phyloP scores from a whole-genome alignment of 805 yeast species.

The Kodamaea jinghongensis region DNA sequence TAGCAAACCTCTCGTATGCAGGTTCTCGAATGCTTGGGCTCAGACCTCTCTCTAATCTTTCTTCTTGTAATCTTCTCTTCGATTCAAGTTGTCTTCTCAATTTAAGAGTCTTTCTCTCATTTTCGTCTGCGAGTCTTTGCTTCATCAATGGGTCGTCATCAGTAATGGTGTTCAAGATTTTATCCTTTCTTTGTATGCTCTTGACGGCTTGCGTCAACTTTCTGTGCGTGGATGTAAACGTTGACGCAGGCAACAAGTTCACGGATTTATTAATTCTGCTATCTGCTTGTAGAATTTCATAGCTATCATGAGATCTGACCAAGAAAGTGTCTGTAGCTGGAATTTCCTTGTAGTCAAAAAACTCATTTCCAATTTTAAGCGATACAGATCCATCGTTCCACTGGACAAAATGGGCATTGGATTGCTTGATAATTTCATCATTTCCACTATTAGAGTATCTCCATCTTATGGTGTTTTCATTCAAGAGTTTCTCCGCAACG shows the following conservation, averaged over 20 bases:
- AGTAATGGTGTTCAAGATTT: slow-evolving; percentile 52
- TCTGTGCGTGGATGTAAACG: slow-evolving; percentile 79
- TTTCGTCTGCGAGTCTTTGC: slow-evolving; percentile 64
- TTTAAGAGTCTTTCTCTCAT: slow-evolving; percentile 54
- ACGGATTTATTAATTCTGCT: slow-evolving; percentile 62
- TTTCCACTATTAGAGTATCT: slow-evolving; percentile 75
- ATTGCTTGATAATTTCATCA: slow-evolving; percentile 75
- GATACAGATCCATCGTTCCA: slow-evolving; percentile 95
- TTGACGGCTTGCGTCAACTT: slow-evolving; percentile 71
- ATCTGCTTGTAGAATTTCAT: slow-evolving; percentile 68
- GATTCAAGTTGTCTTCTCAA: slow-evolving; percentile 66
- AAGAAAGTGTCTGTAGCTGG: slow-evolving; percentile 70
- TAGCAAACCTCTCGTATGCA: slow-evolving; percentile 37
- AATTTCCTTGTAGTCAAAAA: slow-evolving; percentile 71
- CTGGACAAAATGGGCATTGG: slow-evolving; percentile 84
- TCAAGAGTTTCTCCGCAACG: slow-evolving; percentile 61
- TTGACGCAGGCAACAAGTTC: slow-evolving; percentile 85
- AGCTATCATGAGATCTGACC: slow-evolving; percentile 66
- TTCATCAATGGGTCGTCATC: slow-evolving; percentile 68
- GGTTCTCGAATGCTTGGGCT: slow-evolving; percentile 32
- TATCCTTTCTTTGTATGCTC: slow-evolving; percentile 44
- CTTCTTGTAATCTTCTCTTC: slow-evolving; percentile 56
- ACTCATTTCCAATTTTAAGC: slow-evolving; percentile 80
- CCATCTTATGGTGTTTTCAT: slow-evolving; percentile 92
- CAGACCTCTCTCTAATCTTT: slow-evolving; percentile 50